Conservation (phyloP, 352 stramenopile species). For the Phytopythium cucurbitacearum region DNA sequence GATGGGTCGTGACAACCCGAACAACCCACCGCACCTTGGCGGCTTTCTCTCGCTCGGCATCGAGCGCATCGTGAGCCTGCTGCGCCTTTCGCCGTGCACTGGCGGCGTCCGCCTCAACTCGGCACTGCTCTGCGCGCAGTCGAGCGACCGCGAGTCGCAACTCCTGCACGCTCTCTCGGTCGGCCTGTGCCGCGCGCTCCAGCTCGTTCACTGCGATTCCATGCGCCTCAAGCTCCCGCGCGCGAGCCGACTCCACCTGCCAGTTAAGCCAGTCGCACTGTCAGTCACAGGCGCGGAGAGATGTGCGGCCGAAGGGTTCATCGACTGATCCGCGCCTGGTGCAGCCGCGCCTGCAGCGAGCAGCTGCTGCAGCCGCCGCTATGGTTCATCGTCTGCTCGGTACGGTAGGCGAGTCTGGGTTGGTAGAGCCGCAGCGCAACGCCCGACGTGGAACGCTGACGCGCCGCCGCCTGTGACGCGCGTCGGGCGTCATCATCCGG, state of each 20-base stretch:
- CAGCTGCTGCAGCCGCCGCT: slow-evolving; percentile 9
- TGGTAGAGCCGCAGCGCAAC: slow-evolving; percentile 2
- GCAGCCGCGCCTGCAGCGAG: slow-evolving; percentile 28
- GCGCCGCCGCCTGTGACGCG: no score
- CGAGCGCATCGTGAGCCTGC: slow-evolving; percentile 12
- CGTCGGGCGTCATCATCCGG: no score
- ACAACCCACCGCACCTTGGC: slow-evolving; percentile 8
- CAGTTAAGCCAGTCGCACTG: neutral
- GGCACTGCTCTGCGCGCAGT: slow-evolving; percentile 34
- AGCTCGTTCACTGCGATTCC: slow-evolving; percentile 30
- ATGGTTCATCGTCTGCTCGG: slow-evolving; percentile 6
- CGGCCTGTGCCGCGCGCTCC: slow-evolving; percentile 22
- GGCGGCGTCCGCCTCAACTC: slow-evolving; percentile 32
- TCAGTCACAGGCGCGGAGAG: neutral
- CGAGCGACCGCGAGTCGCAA: slow-evolving; percentile 36
- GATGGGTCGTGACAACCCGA: neutral
- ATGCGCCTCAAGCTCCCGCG: slow-evolving; percentile 45
- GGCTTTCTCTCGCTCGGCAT: slow-evolving; percentile 7
- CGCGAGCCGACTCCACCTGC: slow-evolving; percentile 39
- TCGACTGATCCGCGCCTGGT: slow-evolving; percentile 16
- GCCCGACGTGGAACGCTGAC: no score
- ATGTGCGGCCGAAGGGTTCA: neutral
- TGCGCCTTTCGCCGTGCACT: slow-evolving; percentile 11
- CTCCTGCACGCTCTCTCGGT: slow-evolving; percentile 21
- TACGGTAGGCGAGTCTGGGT: slow-evolving; percentile 7